Base-by-base conservation (phyloP, 805 yeast genomes). In the Lachancea lanzarotensis region DNA sequence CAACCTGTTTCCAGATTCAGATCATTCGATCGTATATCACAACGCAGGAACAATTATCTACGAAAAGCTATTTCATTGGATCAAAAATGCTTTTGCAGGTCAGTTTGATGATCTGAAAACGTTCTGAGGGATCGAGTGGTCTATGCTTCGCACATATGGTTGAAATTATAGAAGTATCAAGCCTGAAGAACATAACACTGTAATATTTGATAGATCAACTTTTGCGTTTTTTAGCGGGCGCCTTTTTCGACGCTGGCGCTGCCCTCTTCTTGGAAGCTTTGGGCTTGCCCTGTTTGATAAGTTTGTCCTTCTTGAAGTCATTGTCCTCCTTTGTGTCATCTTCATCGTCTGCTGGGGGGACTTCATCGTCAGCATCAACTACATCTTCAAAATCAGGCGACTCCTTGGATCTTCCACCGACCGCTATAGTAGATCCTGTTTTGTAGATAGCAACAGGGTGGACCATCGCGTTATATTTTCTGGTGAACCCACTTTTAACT, bases 1-100 rank as follows among this genome's bases (percentile, higher is more conserved):
- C 68, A 89, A 82, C 53, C 75, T 89, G 12, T 93, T 82, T 67
- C 98, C 98, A 0, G 98, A 93, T 62, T 84, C 95, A 19, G 91
- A 90, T 59, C 98, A 93, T 62, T 73, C 82, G 38, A 91, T 93
- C 37, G 65, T 64, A 41, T 80, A 73, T 60, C 95, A 93, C 65
- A 87, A 88, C 60, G 96, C 95, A 3, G 78, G 80, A 60, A 65
- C 68, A 11, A 72, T 89, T 31, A 82, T 93, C 9, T 86, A 76
- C 60, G 85, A 81, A 53, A 81, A 83, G 60, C 63, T 93, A 37
- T 71, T 73, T 50, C 61, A 65, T 43, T 90, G 98, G 98, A 54
- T 84, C 53, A 56, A 60, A 39, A 68, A 73, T 51, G 87, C 87
- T 0, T 82, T 79, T 52, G 59, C 51, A 9, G 77, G 76, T 1